These are phyloP conservation scores for Xeromyces bisporus DNA, from an alignment of 495 filamentous ascomycete genomes.

Conservation along the genomic window DNA sequence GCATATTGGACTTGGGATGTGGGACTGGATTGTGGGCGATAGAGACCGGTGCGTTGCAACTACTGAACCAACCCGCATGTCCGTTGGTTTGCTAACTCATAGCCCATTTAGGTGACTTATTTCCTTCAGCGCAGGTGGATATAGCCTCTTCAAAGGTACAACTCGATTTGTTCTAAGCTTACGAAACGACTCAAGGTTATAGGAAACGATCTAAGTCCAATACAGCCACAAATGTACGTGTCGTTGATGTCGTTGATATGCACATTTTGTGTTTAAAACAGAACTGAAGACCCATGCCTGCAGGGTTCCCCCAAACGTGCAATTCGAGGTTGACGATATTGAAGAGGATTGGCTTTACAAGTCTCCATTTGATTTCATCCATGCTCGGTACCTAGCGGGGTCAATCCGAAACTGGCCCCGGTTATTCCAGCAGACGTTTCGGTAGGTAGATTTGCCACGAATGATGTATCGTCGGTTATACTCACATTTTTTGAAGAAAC, in stretches of 20 bases:
- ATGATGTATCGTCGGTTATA: background rate
- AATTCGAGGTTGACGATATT: constrained; percentile 9
- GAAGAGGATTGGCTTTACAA: constrained; percentile 6
- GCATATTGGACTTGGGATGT: constrained; percentile 24
- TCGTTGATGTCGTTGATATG: background rate
- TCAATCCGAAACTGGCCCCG: constrained; percentile 6
- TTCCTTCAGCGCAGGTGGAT: background rate
- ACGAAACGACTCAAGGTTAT: background rate
- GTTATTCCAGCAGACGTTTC: constrained; percentile 8
- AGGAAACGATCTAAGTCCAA: background rate
- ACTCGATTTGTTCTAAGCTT: background rate
- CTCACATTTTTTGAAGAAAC: constrained; percentile 9
- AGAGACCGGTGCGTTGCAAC: constrained; percentile 24
- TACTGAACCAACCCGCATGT: too few species aligned
- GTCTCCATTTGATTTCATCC: constrained; percentile 10
- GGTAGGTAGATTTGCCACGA: constrained; percentile 5
- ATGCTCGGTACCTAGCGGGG: constrained; percentile 5
- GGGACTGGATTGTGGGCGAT: constrained; percentile 32
- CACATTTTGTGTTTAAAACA: too few species aligned
- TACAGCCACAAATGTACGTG: background rate
- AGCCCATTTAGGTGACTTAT: background rate
- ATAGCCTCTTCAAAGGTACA: too few species aligned
- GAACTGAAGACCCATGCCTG: too few species aligned
- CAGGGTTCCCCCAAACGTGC: constrained; percentile 11
- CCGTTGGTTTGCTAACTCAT: background rate